Conservation (phyloP, 1,139 yeast species). For the Kodamaea sp. region DNA sequence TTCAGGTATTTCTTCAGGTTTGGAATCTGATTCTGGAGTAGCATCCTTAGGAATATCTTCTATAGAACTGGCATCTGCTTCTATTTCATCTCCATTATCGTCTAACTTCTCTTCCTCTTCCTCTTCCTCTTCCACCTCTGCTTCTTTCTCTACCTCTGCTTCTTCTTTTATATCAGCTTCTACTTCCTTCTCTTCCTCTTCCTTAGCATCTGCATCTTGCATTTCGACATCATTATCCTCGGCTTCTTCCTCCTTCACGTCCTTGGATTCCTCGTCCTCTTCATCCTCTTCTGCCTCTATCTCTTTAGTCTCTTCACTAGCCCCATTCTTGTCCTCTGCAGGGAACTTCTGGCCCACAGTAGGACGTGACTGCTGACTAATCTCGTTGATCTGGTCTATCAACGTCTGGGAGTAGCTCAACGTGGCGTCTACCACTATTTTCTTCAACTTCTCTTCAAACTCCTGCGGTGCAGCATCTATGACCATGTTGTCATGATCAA, state of each 20-base stretch:
- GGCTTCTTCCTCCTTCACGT: conserved; percentile 1
- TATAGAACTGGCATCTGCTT: not conserved
- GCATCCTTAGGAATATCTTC: not conserved
- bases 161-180: conserved; percentile 1
- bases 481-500: conserved; percentile 19
- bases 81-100: not conserved
- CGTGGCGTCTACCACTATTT: conserved; percentile 28
- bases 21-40: too few species aligned
- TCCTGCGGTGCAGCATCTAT: conserved; percentile 19
- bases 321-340: not conserved
- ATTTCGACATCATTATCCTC: conserved; percentile 1
- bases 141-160: conserved; percentile 1
- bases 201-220: not conserved
- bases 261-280: conserved; percentile 1
- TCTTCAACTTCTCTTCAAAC: conserved; percentile 22
- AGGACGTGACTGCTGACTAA: conserved; percentile 11
- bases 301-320: conserved; percentile 2
- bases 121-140: conserved; percentile 1
- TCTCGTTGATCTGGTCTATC: conserved; percentile 30
- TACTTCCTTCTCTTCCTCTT: conserved; percentile 1
- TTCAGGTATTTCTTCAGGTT: not conserved
- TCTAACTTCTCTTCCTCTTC: not conserved
- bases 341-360: conserved; percentile 1
- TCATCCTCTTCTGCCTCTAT: conserved; percentile 1
- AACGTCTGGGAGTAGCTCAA: conserved; percentile 27